Evolutionary conservation across 306 rosid genomes (phyloP).

Genomic region (Fragaria ananassa): DNA sequence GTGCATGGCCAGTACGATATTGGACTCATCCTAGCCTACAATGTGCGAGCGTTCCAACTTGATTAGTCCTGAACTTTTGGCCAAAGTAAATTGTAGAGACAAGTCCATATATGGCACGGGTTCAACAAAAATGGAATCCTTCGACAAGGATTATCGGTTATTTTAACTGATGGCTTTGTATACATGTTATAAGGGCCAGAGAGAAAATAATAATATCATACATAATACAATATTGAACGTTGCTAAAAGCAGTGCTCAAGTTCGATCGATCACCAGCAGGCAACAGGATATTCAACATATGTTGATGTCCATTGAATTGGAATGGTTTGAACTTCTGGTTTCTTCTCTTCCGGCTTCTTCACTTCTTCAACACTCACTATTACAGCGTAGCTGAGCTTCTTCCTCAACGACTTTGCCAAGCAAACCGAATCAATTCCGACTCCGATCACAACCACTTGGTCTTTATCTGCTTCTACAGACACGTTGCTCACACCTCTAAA

Average conservation of each 20-base stretch:
- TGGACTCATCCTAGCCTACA: too few species aligned
- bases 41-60: too few species aligned
- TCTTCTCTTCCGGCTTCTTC: neutral
- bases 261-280: neutral
- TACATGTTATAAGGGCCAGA: neutral
- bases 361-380: conserved; percentile 17
- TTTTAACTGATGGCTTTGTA: neutral
- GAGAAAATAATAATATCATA: too few species aligned
- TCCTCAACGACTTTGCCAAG: conserved; percentile 14
- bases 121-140: neutral
- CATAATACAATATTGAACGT: too few species aligned
- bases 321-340: neutral
- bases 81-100: too few species aligned
- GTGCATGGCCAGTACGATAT: too few species aligned
- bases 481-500: conserved; percentile 26
- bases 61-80: too few species aligned
- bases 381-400: conserved; percentile 16
- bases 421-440: conserved; percentile 17
- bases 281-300: neutral
- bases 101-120: too few species aligned
- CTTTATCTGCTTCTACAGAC: conserved; percentile 27
- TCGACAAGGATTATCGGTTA: neutral
- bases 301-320: neutral
- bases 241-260: neutral
- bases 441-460: conserved; percentile 29